Percentiles rank a stretch among this genome's conserved stretches.
Conservation (phyloP, 805 yeast genomes). For the Ogataea thermomethanolica region DNA sequence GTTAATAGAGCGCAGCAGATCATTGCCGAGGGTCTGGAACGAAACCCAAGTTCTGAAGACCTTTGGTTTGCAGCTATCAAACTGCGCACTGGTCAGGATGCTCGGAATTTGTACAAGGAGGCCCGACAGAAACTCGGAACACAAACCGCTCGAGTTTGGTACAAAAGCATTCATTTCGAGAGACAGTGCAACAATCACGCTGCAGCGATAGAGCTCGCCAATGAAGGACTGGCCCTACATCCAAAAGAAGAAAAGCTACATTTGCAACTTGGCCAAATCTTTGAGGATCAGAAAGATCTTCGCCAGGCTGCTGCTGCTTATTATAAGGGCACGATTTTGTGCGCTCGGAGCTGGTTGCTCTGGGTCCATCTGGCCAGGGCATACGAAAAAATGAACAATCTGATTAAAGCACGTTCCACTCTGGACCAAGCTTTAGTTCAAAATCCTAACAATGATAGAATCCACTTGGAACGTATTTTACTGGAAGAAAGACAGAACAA, state of each 20-base stretch:
- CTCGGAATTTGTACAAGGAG: slow-evolving; percentile 34
- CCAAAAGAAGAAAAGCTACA: slow-evolving; percentile 52
- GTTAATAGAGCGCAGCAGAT: slow-evolving; percentile 50
- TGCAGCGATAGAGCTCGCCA: slow-evolving; percentile 39
- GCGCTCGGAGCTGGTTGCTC: slow-evolving; percentile 39
- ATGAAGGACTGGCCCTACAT: slow-evolving; percentile 46
- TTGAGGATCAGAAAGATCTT: slow-evolving; percentile 28
- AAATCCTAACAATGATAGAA: slow-evolving; percentile 44
- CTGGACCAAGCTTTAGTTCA: slow-evolving; percentile 62
- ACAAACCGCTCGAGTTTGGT: slow-evolving; percentile 53
- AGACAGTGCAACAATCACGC: slow-evolving; percentile 37
- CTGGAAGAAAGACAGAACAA: slow-evolving; percentile 56
- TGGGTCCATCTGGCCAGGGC: slow-evolving; percentile 54
- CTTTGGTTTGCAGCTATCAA: slow-evolving; percentile 74
- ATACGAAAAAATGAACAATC: slow-evolving; percentile 43
- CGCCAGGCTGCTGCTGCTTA: slow-evolving; percentile 46
- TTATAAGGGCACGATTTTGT: slow-evolving; percentile 44
- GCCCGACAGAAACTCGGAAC: slow-evolving; percentile 12
- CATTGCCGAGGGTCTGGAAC: slow-evolving; percentile 44
- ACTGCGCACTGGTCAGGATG: slow-evolving; percentile 45
- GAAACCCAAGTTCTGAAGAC: slow-evolving; percentile 45
- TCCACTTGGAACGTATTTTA: slow-evolving; percentile 57
- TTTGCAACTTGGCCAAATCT: slow-evolving; percentile 61
- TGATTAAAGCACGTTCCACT: slow-evolving; percentile 64
- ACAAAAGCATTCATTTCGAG: slow-evolving; percentile 52